Evolutionary conservation across 2,329 filamentous ascomycete genomes (phyloP).

Genomic region (Boeremia exigua): DNA sequence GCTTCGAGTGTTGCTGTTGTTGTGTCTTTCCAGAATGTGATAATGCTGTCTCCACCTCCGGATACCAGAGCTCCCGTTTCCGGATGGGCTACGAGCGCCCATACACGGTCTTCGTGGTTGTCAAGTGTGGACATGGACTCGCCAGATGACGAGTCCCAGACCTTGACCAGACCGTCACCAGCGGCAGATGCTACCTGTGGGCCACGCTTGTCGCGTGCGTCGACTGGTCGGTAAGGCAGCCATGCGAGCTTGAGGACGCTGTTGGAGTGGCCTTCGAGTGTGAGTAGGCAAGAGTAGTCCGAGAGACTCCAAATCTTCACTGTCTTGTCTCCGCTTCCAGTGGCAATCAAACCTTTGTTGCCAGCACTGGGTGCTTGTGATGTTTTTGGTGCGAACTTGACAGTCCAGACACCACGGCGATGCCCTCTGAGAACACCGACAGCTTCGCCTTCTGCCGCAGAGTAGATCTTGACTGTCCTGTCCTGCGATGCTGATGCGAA

Average conservation of each 20-base stretch:
- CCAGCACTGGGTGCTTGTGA: constrained; percentile 66
- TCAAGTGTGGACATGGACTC: constrained; percentile 90
- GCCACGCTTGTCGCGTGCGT: constrained; percentile 59
- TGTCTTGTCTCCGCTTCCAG: constrained; percentile 94
- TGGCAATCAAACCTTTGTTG: constrained; percentile 82
- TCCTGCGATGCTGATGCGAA: constrained; percentile 98
- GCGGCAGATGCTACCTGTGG: constrained; percentile 84
- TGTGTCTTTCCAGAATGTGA: constrained; percentile 96
- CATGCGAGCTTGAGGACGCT: constrained; percentile 93
- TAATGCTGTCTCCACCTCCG: constrained; percentile 87
- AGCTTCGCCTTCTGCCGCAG: constrained; percentile 84
- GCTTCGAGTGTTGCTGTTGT: constrained; percentile 79
- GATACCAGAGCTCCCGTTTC: constrained; percentile 77
- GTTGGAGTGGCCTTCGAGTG: constrained; percentile 95
- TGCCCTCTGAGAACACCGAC: constrained; percentile 92
- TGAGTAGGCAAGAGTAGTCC: constrained; percentile 90
- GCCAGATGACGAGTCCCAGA: constrained; percentile 88
- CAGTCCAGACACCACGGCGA: constrained; percentile 93
- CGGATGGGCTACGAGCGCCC: constrained; percentile 78
- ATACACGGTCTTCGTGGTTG: constrained; percentile 95
- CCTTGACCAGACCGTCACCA: constrained; percentile 92
- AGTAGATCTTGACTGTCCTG: constrained; percentile 96
- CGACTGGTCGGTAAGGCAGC: constrained; percentile 63
- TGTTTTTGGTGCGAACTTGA: constrained; percentile 82
- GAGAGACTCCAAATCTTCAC: constrained; percentile 92